Conservation (phyloP, 2,329 filamentous ascomycete species). For the Colletotrichum sp. region DNA sequence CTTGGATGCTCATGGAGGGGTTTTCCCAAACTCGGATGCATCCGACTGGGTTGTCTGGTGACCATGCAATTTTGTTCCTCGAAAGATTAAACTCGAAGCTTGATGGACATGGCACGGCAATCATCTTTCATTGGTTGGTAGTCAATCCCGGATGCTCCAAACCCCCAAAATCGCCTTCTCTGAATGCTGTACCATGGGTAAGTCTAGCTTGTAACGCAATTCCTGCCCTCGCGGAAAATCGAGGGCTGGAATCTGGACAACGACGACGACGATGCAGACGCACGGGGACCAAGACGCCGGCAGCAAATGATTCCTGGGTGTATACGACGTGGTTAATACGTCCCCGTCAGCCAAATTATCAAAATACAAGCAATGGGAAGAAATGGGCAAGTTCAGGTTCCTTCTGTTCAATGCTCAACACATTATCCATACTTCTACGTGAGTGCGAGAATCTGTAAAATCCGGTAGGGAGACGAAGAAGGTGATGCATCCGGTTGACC, state of each 20-base stretch:
- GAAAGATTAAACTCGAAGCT: background rate
- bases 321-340: accelerated
- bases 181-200: accelerated
- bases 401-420: background rate
- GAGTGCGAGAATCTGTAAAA: accelerated
- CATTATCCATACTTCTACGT: accelerated
- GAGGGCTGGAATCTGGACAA: no score
- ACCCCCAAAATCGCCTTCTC: background rate
- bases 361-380: background rate
- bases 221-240: accelerated
- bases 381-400: background rate
- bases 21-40: background rate
- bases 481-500: background rate
- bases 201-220: no score
- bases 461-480: background rate
- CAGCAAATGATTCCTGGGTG: background rate
- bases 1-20: background rate
- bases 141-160: background rate
- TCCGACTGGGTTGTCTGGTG: background rate
- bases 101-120: background rate
- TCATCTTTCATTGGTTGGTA: background rate
- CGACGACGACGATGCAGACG: accelerated
- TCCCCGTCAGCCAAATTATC: background rate
- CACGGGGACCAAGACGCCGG: accelerated
- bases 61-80: background rate